A percentile compares a stretch with the other conserved stretches of the same genome.
phyloP scores from a whole-genome alignment of 495 filamentous ascomycete genomes.

The Amphirosellinia nigrospora region DNA sequence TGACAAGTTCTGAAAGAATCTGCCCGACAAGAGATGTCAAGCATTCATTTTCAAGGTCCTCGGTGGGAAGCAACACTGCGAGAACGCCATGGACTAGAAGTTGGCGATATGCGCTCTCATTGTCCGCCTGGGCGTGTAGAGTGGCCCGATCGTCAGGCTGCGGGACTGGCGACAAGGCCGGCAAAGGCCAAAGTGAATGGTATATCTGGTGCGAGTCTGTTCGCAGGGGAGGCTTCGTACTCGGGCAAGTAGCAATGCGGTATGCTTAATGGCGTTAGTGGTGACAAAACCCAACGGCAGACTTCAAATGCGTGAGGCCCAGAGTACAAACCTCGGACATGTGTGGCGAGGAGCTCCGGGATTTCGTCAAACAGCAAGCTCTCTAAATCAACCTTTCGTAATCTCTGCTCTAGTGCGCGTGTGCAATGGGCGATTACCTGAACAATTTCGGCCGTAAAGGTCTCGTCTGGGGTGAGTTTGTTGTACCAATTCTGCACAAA shows the following conservation, averaged over 20 bases:
- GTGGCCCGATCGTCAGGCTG: conserved; percentile 56
- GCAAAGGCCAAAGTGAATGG: conserved; percentile 81
- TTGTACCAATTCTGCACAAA: conserved; percentile 92
- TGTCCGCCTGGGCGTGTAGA: conserved; percentile 66
- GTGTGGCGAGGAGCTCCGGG: conserved; percentile 78
- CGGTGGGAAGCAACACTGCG: conserved; percentile 83
- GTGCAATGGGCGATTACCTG: conserved; percentile 91
- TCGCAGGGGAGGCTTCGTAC: conserved; percentile 61
- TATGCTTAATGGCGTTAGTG: conserved; percentile 52
- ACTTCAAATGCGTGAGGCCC: background rate
- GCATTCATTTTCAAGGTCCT: conserved; percentile 88
- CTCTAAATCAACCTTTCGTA: conserved; percentile 82
- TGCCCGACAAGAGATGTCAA: conserved; percentile 81
- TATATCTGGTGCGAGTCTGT: conserved; percentile 72
- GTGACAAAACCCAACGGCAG: conserved; percentile 4
- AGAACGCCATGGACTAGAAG: conserved; percentile 79
- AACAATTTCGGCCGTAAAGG: conserved; percentile 84
- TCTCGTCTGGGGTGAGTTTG: conserved; percentile 87
- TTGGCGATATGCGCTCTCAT: conserved; percentile 82
- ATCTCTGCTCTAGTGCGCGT: conserved; percentile 79
- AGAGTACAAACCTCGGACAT: conserved; percentile 72
- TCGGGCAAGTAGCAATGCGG: conserved; percentile 56
- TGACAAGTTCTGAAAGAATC: conserved; percentile 82
- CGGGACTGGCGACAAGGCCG: conserved; percentile 78
- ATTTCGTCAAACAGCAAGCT: conserved; percentile 87